Conservation (phyloP, 108 stramenopile genomes). For the Skeletonema potamos region DNA sequence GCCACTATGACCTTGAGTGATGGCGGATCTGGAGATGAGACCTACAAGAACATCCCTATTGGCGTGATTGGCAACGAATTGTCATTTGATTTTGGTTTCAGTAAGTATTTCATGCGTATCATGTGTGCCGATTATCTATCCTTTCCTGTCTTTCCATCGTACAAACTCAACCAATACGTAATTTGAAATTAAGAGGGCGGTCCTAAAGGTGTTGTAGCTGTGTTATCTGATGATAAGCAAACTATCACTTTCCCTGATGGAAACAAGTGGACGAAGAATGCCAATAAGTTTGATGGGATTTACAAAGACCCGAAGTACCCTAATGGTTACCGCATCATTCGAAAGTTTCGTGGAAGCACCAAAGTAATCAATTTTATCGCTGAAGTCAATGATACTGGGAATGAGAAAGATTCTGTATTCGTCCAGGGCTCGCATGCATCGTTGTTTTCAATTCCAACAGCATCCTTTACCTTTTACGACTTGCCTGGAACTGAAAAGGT, state of each 20-base stretch:
- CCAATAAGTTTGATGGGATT: slow-evolving; percentile 12
- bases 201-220: slow-evolving; percentile 8
- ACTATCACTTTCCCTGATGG: slow-evolving; percentile 31
- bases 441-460: slow-evolving; percentile 17
- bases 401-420: slow-evolving; percentile 11
- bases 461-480: slow-evolving; percentile 19
- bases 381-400: slow-evolving; percentile 25
- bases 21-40: slow-evolving; percentile 4
- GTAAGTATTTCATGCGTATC: no score
- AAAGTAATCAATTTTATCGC: slow-evolving; percentile 1
- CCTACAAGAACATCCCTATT: slow-evolving; percentile 21
- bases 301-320: slow-evolving; percentile 20
- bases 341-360: neutral
- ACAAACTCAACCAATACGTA: neutral
- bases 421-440: neutral
- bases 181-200: slow-evolving; percentile 11
- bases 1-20: slow-evolving; percentile 26
- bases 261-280: slow-evolving; percentile 21
- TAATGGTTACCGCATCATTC: slow-evolving; percentile 8
- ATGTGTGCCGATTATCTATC: neutral
- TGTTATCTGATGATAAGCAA: slow-evolving; percentile 10
- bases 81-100: slow-evolving; percentile 23
- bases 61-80: slow-evolving; percentile 5
- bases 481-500: neutral
- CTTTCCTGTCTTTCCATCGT: neutral